Evolutionary conservation across 768 basidiomycete genomes (phyloP).

Genomic region (Mycena vitilis): DNA sequence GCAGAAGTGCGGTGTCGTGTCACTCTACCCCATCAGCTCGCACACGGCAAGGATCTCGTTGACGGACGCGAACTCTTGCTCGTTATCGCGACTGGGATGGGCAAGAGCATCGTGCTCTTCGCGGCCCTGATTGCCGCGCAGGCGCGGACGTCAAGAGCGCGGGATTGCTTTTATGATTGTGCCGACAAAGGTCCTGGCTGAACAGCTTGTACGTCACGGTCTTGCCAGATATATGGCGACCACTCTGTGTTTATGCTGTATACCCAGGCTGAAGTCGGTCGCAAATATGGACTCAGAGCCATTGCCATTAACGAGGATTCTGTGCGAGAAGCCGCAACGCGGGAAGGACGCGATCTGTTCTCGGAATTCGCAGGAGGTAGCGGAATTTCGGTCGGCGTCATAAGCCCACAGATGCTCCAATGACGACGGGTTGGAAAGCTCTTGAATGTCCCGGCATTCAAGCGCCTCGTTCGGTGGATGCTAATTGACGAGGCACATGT

Average conservation of each 20-base stretch:
- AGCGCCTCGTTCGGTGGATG: conserved; percentile 24
- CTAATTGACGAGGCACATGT: conserved; percentile 34
- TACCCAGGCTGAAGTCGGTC: conserved; percentile 12
- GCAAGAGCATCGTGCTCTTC: conserved; percentile 15
- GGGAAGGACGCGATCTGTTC: conserved; percentile 9
- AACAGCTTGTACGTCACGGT: conserved; percentile 1
- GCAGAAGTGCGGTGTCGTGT: conserved; percentile 17
- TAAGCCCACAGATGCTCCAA: conserved; percentile 33
- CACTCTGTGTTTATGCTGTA: too few relatives aligned
- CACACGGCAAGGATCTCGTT: conserved; percentile 16
- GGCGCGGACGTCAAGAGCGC: conserved; percentile 9
- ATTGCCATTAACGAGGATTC: conserved; percentile 26
- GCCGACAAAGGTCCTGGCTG: conserved; percentile 17
- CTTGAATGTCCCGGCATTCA: not conserved
- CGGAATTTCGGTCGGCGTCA: conserved; percentile 27
- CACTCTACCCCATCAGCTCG: conserved; percentile 13
- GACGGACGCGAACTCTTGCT: conserved; percentile 18
- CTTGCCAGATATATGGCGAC: too few relatives aligned
- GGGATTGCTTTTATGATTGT: conserved; percentile 21
- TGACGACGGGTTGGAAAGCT: conserved; percentile 14
- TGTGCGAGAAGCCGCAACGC: conserved; percentile 6
- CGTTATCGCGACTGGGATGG: conserved; percentile 11
- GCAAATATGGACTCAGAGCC: conserved; percentile 3
- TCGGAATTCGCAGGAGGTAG: not conserved
- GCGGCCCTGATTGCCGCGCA: conserved; percentile 15